Base-by-base conservation (phyloP, 371 early-diverging fungal species). In the Synchytrium microbalum region DNA sequence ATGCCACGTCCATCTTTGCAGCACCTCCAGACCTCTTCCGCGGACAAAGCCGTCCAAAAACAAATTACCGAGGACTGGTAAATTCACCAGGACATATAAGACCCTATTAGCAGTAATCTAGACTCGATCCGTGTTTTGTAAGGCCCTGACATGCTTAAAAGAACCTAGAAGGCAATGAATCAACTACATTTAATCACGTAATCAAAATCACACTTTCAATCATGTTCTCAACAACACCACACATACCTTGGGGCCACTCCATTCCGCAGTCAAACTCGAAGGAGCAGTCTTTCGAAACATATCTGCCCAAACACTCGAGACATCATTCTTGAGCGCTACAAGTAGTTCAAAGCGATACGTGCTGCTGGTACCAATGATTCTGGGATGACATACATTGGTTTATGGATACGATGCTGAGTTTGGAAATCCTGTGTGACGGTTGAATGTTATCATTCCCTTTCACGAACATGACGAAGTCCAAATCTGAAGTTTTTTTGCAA, bases 221-320 rank as follows among this genome's bases (percentile, higher is more conserved):
- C 64, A 14, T 64, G 62, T 25, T 64, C n/a, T n/a, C n/a, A n/a
- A n/a, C n/a, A n/a, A n/a, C n/a, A n/a, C n/a, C n/a, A n/a, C 64
- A n/a, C 64, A 61, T 5, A 64, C 69, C 32, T 68, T 68, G 26
- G 64, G 57, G 8, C 69, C 69, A 53, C 62, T 61, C 64, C 59
- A 64, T 46, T 68, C 69, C 1, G 69, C 64, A 23, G 65, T 68
- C 61, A 68, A 32, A 56, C 65, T 64, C 29, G 64, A 60, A 31
- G 58, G 30, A 23, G 64, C 69, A 59, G 62, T 54, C 59, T 64
- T 68, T 2, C 69, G 64, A 27, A 68, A 64, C n/a, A 27, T 54
- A 32, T 68, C 69, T 2, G 69, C 69, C 1, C 56, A 58, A 28
- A 60, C 26, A 59, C 57, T 57, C n/a, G 64, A 54, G 13, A 68